Evolutionary conservation across 164 flowering plant genomes (phyloP).

Genomic region (Macadamia integrifolia): DNA sequence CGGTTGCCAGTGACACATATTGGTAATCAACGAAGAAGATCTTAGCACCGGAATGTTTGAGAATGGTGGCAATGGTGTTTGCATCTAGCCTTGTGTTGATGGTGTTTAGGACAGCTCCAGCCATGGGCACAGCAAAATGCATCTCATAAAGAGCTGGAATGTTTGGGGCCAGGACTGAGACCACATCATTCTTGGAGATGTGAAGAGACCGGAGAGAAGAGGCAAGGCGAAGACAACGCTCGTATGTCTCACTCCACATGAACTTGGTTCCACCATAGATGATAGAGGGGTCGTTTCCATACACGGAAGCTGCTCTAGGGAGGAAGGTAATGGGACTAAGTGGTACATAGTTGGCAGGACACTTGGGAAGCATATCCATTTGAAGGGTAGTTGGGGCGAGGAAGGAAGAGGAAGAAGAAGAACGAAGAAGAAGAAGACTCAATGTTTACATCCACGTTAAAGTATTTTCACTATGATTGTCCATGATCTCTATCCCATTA

Average conservation of each 20-base stretch:
- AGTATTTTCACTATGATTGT: too few species aligned
- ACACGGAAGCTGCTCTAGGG: constrained; percentile 54
- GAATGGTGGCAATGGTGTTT: constrained; percentile 53
- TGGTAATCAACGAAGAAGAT: constrained; percentile 68
- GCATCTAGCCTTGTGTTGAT: constrained; percentile 78
- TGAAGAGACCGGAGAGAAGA: constrained; percentile 52
- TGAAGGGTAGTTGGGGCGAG: not conserved
- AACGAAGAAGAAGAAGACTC: not conserved
- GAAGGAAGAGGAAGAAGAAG: not conserved
- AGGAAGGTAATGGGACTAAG: constrained; percentile 74
- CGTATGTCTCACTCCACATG: constrained; percentile 72
- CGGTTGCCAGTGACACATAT: constrained; percentile 38
- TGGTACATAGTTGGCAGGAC: constrained; percentile 60
- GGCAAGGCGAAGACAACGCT: constrained; percentile 76
- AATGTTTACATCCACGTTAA: too few species aligned
- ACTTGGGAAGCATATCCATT: constrained; percentile 62
- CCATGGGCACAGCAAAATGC: constrained; percentile 98
- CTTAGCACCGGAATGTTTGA: constrained; percentile 77
- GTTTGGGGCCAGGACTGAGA: constrained; percentile 87
- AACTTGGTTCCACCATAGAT: constrained; percentile 53
- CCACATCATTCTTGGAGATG: constrained; percentile 64
- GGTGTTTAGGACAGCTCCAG: constrained; percentile 80
- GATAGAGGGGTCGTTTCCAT: constrained; percentile 57
- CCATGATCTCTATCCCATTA: too few species aligned
- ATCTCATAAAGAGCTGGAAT: constrained; percentile 85